Evolutionary conservation across 192 early-diverging fungal genomes (phyloP).

Genomic region (Anaeromyces robustus): DNA sequence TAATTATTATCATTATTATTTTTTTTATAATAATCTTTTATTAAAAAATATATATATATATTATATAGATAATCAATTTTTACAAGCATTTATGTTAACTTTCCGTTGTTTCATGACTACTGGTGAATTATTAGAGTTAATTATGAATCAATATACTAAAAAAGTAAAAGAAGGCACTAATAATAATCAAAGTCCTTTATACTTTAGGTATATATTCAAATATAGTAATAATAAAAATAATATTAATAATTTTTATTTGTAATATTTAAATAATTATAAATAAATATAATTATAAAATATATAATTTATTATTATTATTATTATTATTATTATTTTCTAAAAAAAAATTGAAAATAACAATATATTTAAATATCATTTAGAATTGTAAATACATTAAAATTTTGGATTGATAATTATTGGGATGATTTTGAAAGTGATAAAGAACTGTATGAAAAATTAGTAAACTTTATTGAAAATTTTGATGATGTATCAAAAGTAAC

Average conservation of each 20-base stretch:
- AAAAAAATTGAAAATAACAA: too few species aligned
- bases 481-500: conserved; percentile 8
- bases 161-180: not conserved
- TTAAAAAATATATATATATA: too few species aligned
- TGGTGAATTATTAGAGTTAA: conserved; percentile 17
- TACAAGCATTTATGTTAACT: conserved; percentile 32
- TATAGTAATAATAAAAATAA: not conserved
- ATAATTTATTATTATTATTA: too few species aligned
- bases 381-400: conserved; percentile 28
- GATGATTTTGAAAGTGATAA: conserved; percentile 27
- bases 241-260: too few species aligned
- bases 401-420: conserved; percentile 40
- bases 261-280: too few species aligned
- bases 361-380: conserved; percentile 1
- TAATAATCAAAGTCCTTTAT: not conserved
- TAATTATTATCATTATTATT: too few species aligned
- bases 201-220: not conserved
- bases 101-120: conserved; percentile 21
- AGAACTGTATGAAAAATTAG: conserved; percentile 14
- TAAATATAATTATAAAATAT: too few species aligned
- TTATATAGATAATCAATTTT: conserved; percentile 22
- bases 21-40: too few species aligned
- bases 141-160: conserved; percentile 12
- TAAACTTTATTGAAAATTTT: conserved; percentile 16
- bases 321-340: too few species aligned